A percentile compares a stretch with the other conserved stretches of the same genome.
Evolutionary conservation across 257 asterid species (phyloP).

Genomic region (Capsicum rhomboideum): DNA sequence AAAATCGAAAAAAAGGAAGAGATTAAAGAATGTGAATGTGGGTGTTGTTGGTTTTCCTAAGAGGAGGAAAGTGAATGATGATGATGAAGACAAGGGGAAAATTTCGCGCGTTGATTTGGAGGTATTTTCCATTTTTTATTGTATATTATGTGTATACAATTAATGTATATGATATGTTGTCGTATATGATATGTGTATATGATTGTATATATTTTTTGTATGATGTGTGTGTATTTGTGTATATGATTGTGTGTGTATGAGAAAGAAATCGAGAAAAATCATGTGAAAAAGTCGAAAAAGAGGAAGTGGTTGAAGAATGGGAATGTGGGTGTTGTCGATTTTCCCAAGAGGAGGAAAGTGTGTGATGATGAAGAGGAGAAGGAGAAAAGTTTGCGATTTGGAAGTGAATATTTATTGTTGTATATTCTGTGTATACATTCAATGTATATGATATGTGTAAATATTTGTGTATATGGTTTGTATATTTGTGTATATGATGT

Average conservation of each 20-base stretch:
- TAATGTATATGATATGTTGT: too few relatives aligned
- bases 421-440: background rate
- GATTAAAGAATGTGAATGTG: background rate
- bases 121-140: background rate
- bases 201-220: too few relatives aligned
- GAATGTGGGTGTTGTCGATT: background rate
- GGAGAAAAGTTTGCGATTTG: background rate
- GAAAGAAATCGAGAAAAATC: background rate
- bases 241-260: too few relatives aligned
- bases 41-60: background rate
- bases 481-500: background rate
- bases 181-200: too few relatives aligned
- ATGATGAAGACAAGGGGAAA: background rate
- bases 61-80: background rate
- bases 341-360: background rate
- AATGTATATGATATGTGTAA: background rate
- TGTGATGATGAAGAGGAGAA: background rate
- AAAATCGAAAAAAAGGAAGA: background rate
- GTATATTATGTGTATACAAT: background rate
- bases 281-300: background rate
- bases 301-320: background rate
- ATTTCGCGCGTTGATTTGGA: background rate
- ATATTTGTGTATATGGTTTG: background rate
- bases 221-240: too few relatives aligned
- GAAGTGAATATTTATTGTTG: background rate